Evolutionary conservation across 169 alveolate genomes (phyloP), one percentile per base, ranked within the genome.

Genomic region (Plasmodium malariae): DNA sequence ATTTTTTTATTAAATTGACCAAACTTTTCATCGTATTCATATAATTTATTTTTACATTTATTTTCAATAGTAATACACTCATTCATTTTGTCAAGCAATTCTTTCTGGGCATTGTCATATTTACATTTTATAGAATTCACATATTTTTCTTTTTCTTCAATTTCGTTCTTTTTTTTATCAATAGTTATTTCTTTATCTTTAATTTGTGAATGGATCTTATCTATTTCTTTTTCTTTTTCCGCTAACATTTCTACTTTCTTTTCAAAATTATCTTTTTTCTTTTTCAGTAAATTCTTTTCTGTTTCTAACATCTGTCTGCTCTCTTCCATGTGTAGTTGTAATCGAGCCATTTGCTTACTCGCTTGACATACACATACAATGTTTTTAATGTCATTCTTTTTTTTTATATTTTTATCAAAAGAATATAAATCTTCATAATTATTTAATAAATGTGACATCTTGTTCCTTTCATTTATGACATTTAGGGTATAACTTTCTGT

Each of bases 321-420:
- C 48, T 80, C 90, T 43, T 80, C 90, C 80, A 80, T 80, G 43
- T 80, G 90, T 28, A 80, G n/a, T 55, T 80, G 90, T 32, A 80
- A 57, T 54, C 90, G 67, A 67, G 90, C 90, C 90, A 80, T 80
- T 26, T 80, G 90, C 28, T 80, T 80, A 57, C 90, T 80, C 17
- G 90, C 90, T 57, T 80, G 90, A 28, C 90, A 80, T 32, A 80
- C 90, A 28, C 90, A 80, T 28, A 80, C 90, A 37, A 80, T 80
- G 30, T 68, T 80, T 67, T 80, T 80, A 51, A 80, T 40, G 21
- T 80, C 90, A n/a, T 49, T 80, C 40, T 80, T 80, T 59, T 80
- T 80, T 55, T 54, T 65, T 11, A 80, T 32, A 43, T 80, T 80
- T 14, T 51, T 63, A 28, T 80, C 90, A 43, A 67, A 80, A 2